phyloP scores from a whole-genome alignment of 129 eudicot genomes.

The Ambrosia artemisiifolia region DNA sequence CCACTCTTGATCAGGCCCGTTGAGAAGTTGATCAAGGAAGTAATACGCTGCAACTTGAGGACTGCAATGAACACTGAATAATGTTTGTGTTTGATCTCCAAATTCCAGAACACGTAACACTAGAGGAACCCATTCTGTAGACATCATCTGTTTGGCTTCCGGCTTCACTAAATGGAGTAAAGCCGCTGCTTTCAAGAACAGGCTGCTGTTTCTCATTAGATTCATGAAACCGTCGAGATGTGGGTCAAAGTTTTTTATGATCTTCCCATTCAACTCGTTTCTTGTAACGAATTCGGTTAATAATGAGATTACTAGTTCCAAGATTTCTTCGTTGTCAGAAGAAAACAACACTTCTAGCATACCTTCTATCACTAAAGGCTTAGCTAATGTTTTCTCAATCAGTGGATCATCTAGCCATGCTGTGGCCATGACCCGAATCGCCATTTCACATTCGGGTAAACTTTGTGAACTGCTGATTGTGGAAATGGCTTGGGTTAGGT shows the following conservation, averaged over 20 bases:
- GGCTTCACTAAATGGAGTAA: slow-evolving; percentile 62
- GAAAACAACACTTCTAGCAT: slow-evolving; percentile 62
- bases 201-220: slow-evolving; percentile 53
- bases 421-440: slow-evolving; percentile 56
- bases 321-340: slow-evolving; percentile 58
- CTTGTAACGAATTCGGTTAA: slow-evolving; percentile 54
- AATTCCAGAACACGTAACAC: slow-evolving; percentile 72
- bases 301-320: slow-evolving; percentile 60
- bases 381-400: slow-evolving; percentile 36
- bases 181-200: slow-evolving; percentile 67
- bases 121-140: slow-evolving; percentile 65
- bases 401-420: slow-evolving; percentile 54
- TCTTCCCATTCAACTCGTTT: slow-evolving; percentile 37
- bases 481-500: slow-evolving; percentile 40
- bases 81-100: slow-evolving; percentile 63
- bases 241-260: slow-evolving; percentile 53
- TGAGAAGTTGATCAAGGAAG: slow-evolving; percentile 58
- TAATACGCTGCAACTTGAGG: slow-evolving; percentile 76
- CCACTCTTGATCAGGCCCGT: slow-evolving; percentile 59
- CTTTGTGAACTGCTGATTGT: slow-evolving; percentile 48
- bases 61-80: slow-evolving; percentile 54
- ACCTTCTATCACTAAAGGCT: slow-evolving; percentile 55
- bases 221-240: slow-evolving; percentile 50
- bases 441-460: slow-evolving; percentile 60
- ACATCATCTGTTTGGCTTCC: slow-evolving; percentile 60